phyloP scores from a whole-genome alignment of 495 filamentous ascomycete species.

The Talaromyces stipitatus region DNA sequence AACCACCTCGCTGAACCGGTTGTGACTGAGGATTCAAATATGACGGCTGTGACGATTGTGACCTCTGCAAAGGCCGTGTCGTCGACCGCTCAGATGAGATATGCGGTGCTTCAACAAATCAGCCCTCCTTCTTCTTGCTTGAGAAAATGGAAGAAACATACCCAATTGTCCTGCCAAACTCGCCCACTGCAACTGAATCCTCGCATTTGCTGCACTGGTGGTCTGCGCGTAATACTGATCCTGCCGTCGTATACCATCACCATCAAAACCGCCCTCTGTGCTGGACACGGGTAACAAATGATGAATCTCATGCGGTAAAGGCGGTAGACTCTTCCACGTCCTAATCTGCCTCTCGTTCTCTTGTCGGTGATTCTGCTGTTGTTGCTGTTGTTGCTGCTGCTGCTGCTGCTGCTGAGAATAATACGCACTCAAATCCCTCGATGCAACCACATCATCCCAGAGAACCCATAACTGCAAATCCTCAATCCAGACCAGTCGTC shows the following conservation, averaged over 20 bases:
- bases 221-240: background rate
- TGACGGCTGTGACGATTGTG: background rate
- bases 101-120: background rate
- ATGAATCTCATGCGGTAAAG: slow-evolving; percentile 1
- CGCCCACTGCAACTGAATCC: slow-evolving; percentile 1
- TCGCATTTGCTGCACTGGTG: background rate
- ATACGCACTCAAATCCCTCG: background rate
- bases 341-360: background rate
- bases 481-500: slow-evolving; percentile 12
- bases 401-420: background rate
- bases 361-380: background rate
- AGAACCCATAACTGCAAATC: slow-evolving; percentile 12
- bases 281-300: background rate
- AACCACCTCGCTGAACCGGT: background rate
- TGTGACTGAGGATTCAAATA: background rate
- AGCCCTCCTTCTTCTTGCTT: background rate
- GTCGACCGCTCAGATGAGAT: background rate
- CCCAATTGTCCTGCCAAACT: slow-evolving; percentile 3
- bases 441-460: background rate
- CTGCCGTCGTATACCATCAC: background rate
- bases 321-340: slow-evolving; percentile 3
- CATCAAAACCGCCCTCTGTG: background rate
- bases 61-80: background rate
- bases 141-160: background rate
- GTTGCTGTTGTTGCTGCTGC: background rate